These are phyloP conservation scores for Cutaneotrichosporon sp. DNA, from an alignment of 1,284 basidiomycete genomes.

Conservation along the genomic window DNA sequence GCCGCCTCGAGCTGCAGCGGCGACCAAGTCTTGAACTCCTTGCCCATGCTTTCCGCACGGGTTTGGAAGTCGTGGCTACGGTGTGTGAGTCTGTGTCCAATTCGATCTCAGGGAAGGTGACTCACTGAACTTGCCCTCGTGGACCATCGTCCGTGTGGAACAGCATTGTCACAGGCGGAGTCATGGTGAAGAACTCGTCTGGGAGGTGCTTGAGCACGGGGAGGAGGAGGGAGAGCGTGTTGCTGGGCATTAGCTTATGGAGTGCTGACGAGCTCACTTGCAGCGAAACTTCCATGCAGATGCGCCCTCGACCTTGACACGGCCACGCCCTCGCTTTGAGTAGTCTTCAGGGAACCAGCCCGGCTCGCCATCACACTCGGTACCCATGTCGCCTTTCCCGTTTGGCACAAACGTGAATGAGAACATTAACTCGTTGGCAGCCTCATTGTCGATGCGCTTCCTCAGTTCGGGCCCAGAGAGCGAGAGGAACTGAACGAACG, in stretches of 20 bases:
- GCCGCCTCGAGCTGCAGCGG: constrained; percentile 32
- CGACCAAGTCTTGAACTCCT: constrained; percentile 36
- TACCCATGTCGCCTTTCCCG: constrained; percentile 40
- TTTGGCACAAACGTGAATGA: constrained; percentile 42
- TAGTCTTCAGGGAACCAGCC: constrained; percentile 26
- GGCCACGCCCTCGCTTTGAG: constrained; percentile 32
- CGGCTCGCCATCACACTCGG: constrained; percentile 32
- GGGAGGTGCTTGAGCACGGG: constrained; percentile 40
- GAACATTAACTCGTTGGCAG: constrained; percentile 26
- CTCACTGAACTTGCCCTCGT: constrained; percentile 32
- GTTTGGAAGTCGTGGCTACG: constrained; percentile 28
- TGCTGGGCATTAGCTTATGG: constrained; percentile 26
- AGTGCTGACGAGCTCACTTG: constrained; percentile 33
- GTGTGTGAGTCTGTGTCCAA: constrained; percentile 3
- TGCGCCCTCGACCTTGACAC: constrained; percentile 32
- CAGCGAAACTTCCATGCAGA: constrained; percentile 37
- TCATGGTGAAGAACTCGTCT: constrained; percentile 32
- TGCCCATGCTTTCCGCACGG: constrained; percentile 32
- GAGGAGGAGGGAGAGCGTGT: constrained; percentile 39
- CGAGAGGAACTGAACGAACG: constrained; percentile 41
- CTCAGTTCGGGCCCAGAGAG: constrained; percentile 33
- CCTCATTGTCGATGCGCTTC: constrained; percentile 27
- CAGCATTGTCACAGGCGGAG: constrained; percentile 37
- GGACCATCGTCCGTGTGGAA: constrained; percentile 44
- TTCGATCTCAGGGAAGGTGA: background rate